These are phyloP conservation scores for Allium cepa DNA, from an alignment of 106 monocot species.

Conservation along the genomic window DNA sequence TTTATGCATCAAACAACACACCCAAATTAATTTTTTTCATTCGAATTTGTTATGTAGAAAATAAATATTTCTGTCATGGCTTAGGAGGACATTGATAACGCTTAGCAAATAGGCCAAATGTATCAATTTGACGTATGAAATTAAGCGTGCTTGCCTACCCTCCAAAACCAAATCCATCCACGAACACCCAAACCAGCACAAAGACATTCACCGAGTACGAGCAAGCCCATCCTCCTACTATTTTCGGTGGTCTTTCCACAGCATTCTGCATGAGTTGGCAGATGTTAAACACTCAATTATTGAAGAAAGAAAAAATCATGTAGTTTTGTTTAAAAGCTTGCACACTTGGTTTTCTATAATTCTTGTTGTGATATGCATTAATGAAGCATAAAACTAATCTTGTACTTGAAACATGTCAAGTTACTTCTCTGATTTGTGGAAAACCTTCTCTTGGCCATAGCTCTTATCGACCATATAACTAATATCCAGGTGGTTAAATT, in stretches of 20 bases:
- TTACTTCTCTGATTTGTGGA: no score
- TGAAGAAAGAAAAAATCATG: no score
- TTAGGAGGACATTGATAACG: conserved; percentile 75
- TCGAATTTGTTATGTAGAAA: not conserved
- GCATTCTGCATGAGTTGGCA: conserved; percentile 48
- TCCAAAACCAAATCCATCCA: conserved; percentile 86
- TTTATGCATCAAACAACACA: conserved; percentile 7
- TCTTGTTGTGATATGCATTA: no score
- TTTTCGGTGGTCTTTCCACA: conserved; percentile 59
- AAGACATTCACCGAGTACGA: conserved; percentile 54
- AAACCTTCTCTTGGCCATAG: no score
- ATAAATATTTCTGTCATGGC: conserved; percentile 9
- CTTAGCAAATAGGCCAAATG: conserved; percentile 81
- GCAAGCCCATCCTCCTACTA: conserved; percentile 69
- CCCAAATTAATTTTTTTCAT: not conserved
- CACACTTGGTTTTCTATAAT: no score
- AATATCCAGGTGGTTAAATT: no score
- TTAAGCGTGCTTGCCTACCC: conserved; percentile 82
- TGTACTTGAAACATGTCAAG: no score
- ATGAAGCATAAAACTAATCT: no score
- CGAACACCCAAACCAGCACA: conserved; percentile 81
- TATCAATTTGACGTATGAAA: conserved; percentile 60
- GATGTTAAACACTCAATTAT: conserved; percentile 6
- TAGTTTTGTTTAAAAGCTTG: no score
- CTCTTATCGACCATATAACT: no score